These are phyloP conservation scores for Calonectria crousiana DNA, from an alignment of 2,329 filamentous ascomycete species.

Conservation along the genomic window DNA sequence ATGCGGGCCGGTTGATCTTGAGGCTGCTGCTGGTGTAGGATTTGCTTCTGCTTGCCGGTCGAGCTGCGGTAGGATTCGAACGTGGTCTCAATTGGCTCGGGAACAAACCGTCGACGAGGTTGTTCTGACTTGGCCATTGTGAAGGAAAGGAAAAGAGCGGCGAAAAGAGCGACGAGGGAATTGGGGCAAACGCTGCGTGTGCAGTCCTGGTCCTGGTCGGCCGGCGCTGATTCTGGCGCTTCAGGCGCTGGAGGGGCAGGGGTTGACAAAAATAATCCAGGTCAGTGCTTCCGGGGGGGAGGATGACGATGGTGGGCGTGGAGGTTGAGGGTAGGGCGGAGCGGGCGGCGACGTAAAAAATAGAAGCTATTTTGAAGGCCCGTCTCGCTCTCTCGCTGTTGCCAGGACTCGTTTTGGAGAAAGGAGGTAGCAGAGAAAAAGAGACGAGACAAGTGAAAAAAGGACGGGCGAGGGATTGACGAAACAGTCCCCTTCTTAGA, in stretches of 20 bases:
- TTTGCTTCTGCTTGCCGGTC: conserved; percentile 39
- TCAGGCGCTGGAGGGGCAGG: conserved; percentile 38
- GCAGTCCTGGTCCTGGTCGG: conserved; percentile 24
- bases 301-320: conserved; percentile 9
- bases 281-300: conserved; percentile 14
- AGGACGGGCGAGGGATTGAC: conserved; percentile 7
- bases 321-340: neutral
- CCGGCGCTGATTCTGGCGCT: conserved; percentile 18
- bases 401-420: neutral
- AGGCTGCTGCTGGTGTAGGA: conserved; percentile 24
- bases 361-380: neutral
- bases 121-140: conserved; percentile 56
- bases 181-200: conserved; percentile 17
- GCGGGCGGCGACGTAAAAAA: neutral
- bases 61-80: conserved; percentile 68
- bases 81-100: conserved; percentile 79
- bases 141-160: conserved; percentile 52
- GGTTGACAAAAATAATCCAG: conserved; percentile 35
- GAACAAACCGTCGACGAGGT: conserved; percentile 71
- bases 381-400: conserved; percentile 3
- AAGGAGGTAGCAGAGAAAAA: conserved; percentile 2
- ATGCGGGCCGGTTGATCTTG: conserved; percentile 37
- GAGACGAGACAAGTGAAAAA: neutral
- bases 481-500: conserved; percentile 19
- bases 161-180: conserved; percentile 13